These are phyloP conservation scores for Trichoderma gamsii DNA, from an alignment of 495 filamentous ascomycete species.

Conservation along the genomic window DNA sequence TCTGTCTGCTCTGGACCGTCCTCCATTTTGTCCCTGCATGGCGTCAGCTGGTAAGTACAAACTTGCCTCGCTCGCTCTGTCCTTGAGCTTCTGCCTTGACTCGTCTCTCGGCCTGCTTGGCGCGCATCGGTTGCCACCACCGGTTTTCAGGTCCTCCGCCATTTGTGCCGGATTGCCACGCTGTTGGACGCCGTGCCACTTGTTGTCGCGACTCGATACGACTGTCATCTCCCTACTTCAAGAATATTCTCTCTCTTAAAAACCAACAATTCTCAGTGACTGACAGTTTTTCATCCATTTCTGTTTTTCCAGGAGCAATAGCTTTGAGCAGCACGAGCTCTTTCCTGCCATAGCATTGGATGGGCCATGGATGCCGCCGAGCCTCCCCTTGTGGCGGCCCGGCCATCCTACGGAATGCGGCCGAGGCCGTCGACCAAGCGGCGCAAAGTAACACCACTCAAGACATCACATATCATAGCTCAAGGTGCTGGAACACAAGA, in stretches of 20 bases:
- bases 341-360: slow-evolving; percentile 9
- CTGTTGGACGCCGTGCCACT: background rate
- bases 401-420: slow-evolving; percentile 1
- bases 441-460: background rate
- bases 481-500: background rate
- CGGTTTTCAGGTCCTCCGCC: background rate
- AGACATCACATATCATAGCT: background rate
- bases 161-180: background rate
- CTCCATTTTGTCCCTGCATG: background rate
- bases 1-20: background rate
- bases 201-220: background rate
- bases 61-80: slow-evolving; percentile 4
- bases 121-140: background rate
- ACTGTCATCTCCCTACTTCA: background rate
- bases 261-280: background rate
- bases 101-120: background rate
- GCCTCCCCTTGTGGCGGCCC: slow-evolving; percentile 4
- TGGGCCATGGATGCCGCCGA: slow-evolving; percentile 12
- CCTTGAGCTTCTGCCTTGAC: background rate
- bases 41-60: slow-evolving; percentile 8
- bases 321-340: slow-evolving; percentile 12
- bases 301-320: background rate
- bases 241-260: background rate
- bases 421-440: background rate
- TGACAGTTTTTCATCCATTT: background rate